phyloP scores from a whole-genome alignment of 2,329 filamentous ascomycete species.

The Colletotrichum navitas region DNA sequence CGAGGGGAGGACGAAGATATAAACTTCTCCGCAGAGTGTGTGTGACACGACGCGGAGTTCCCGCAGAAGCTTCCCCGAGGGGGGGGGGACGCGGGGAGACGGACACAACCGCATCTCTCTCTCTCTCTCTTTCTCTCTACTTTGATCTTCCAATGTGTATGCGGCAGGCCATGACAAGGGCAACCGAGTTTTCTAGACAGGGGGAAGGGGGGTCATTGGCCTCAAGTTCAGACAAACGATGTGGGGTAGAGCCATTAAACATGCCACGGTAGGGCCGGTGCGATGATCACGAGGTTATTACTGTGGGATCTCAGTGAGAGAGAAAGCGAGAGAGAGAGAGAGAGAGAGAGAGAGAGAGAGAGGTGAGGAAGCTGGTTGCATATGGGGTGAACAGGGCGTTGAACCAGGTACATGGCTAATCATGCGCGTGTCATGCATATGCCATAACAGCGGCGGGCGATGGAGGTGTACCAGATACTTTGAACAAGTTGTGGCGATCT shows the following conservation, averaged over 20 bases:
- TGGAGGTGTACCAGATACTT: background rate
- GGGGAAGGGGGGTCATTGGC: background rate
- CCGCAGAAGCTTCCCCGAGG: constrained; percentile 22
- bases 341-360: background rate
- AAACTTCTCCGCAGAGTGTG: constrained; percentile 25
- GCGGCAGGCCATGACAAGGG: constrained; percentile 14
- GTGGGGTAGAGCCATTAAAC: constrained; percentile 21
- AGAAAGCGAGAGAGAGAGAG: background rate
- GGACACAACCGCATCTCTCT: constrained; percentile 1
- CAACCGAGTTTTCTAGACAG: background rate
- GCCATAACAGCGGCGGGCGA: background rate
- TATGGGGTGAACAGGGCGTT: background rate
- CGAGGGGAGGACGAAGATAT: constrained; percentile 27
- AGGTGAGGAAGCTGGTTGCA: background rate
- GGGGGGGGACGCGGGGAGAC: constrained; percentile 4
- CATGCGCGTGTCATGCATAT: background rate
- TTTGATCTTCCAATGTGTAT: background rate
- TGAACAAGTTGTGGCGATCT: background rate
- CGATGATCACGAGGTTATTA: constrained; percentile 29
- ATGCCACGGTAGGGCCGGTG: constrained; percentile 29
- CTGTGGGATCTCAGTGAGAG: background rate
- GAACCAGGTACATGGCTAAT: background rate
- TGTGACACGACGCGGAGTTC: constrained; percentile 22
- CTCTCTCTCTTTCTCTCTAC: background rate
- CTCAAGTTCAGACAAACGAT: constrained; percentile 32